Base-by-base conservation (phyloP, 2,329 filamentous ascomycete species). In the Arthroderma sp. region DNA sequence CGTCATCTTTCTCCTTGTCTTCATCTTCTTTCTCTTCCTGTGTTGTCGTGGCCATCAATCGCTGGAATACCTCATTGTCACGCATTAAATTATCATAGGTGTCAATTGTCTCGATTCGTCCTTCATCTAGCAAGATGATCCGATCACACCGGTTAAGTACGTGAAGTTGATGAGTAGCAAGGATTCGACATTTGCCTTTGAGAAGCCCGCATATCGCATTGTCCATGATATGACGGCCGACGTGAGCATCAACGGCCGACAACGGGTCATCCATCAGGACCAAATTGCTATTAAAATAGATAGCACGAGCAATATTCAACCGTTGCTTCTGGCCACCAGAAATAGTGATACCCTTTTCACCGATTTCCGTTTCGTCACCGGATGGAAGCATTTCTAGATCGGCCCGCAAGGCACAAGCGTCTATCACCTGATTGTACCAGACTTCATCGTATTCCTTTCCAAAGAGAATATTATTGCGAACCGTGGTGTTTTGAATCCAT, bases 241-340 rank as follows among this genome's bases (percentile, higher is more conserved):
- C 77, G 53, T 80, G 77, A 4, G 68, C 67, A 54, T 70, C 68
- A 5, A 71, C 67, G 15, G 68, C 68, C 4, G 75, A 80, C 5
- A 81, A 61, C 1, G 77, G 77, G 53, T 81, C 77, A 51, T 81
- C 77, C 72, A 80, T 75, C 8, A 80, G 66, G 2, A 80, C 64
- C 40, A 80, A 71, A 49, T 79, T 75, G 1, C 76, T 72, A 50
- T 80, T 66, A 57, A 78, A 80, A 55, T 80, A 81, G 44, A 81
- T 80, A 1, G 77, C 77, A 44, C 91, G 77, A 11, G 91, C 91
- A 57, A 96, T 95, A 59, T 95, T 96, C 53, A 95, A 70, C 7
- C 91, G 79, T 62, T 95, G 89, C 63, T 95, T 95, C 63, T 96
- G 89, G 1, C 89, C 89, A 46, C 91, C 89, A 11, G 87, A 94